These are phyloP conservation scores for Nakataea oryzae DNA, from an alignment of 2,329 filamentous ascomycete species.

Conservation along the genomic window DNA sequence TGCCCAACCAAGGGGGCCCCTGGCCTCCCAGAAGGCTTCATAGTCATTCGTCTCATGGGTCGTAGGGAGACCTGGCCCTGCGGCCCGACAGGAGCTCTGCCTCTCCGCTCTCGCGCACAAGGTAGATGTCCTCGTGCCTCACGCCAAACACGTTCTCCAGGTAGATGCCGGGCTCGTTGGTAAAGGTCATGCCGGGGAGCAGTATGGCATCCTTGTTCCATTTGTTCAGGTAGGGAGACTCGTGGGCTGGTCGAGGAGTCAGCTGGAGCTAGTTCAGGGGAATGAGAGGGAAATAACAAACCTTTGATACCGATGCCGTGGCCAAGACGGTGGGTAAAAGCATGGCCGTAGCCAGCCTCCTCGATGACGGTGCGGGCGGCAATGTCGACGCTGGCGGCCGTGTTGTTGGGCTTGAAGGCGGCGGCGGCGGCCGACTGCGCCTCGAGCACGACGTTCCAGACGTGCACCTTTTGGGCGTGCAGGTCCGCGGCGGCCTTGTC, in stretches of 20 bases:
- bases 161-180: conserved; percentile 54
- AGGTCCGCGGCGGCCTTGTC: conserved; percentile 9
- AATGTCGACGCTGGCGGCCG: conserved; percentile 49
- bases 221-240: conserved; percentile 54
- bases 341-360: conserved; percentile 44
- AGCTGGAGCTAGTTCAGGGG: background rate
- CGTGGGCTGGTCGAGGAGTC: conserved; percentile 33
- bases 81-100: conserved; percentile 39
- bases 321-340: conserved; percentile 52
- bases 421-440: conserved; percentile 45
- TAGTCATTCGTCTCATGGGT: conserved; percentile 2
- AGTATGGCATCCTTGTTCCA: conserved; percentile 39
- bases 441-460: conserved; percentile 52
- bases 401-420: conserved; percentile 38
- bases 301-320: conserved; percentile 56
- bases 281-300: conserved; percentile 5
- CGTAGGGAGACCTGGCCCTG: conserved; percentile 4
- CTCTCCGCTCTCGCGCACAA: conserved; percentile 41
- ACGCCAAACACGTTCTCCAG: conserved; percentile 49
- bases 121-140: conserved; percentile 50
- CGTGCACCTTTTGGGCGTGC: conserved; percentile 38
- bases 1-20: too few species aligned
- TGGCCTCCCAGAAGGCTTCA: too few species aligned
- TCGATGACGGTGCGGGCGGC: conserved; percentile 48
- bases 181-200: conserved; percentile 50